Conservation (phyloP, 441 rosid species). For the Breynia disticha region DNA sequence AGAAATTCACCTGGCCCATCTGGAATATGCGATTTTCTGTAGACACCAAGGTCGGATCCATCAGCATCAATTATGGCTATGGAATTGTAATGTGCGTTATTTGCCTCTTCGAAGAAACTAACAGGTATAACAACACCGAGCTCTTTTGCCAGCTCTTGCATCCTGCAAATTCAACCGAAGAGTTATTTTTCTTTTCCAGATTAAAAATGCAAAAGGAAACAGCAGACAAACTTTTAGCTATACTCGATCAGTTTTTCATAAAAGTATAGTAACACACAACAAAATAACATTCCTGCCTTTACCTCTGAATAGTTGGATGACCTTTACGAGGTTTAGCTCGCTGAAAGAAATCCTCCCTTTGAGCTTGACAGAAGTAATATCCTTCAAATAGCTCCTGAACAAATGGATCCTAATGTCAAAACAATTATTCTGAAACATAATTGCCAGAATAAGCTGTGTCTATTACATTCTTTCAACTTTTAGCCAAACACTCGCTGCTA, state of each 20-base stretch:
- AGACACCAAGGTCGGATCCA: constrained; percentile 86
- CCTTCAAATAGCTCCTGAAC: constrained; percentile 88
- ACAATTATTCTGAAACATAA: background rate
- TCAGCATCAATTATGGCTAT: constrained; percentile 82
- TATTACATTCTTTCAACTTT: too few relatives aligned
- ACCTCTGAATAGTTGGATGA: constrained; percentile 79
- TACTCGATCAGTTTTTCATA: too few relatives aligned
- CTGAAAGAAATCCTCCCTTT: constrained; percentile 4
- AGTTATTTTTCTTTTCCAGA: background rate
- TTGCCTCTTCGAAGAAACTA: constrained; percentile 95
- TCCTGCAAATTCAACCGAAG: constrained; percentile 28
- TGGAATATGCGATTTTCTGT: constrained; percentile 93
- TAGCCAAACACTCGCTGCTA: too few relatives aligned
- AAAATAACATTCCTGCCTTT: constrained; percentile 2
- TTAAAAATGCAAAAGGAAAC: too few relatives aligned
- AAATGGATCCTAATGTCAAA: constrained; percentile 1
- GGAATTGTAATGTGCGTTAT: constrained; percentile 86
- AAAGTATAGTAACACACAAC: too few relatives aligned
- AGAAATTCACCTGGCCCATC: constrained; percentile 75
- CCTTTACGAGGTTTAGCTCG: constrained; percentile 69
- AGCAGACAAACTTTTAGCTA: too few relatives aligned
- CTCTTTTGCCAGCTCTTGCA: constrained; percentile 84
- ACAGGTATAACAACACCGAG: constrained; percentile 78
- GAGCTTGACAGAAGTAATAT: constrained; percentile 73
- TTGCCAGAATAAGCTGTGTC: too few relatives aligned